Conservation (phyloP, 345 rosid species). For the Jatropha curcas region DNA sequence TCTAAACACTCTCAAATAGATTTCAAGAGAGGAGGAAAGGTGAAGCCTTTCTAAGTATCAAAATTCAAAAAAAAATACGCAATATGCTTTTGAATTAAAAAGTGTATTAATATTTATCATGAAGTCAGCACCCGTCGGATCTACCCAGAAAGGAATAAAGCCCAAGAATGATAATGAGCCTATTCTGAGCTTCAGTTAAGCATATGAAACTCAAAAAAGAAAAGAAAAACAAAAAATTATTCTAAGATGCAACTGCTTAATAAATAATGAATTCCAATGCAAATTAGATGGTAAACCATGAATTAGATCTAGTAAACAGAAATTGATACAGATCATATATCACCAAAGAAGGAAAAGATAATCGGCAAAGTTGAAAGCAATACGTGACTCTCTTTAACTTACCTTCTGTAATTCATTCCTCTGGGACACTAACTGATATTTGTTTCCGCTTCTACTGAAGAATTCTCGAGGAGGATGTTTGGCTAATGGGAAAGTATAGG, state of each 20-base stretch:
- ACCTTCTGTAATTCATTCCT: constrained; percentile 25
- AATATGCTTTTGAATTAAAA: not conserved
- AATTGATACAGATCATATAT: not conserved
- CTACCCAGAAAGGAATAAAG: not conserved
- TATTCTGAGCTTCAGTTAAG: not conserved
- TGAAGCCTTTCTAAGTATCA: not conserved
- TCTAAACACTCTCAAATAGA: too few relatives aligned
- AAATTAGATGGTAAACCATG: not conserved
- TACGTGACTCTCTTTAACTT: not conserved
- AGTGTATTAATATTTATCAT: not conserved
- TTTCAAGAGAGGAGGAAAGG: not conserved
- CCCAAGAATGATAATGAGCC: not conserved
- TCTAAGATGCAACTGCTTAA: not conserved
- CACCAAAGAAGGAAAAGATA: not conserved
- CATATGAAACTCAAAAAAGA: not conserved
- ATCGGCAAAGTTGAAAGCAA: not conserved
- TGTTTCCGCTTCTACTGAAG: not conserved
- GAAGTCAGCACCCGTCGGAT: not conserved
- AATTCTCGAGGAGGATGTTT: not conserved
- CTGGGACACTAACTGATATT: not conserved
- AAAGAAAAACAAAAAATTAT: not conserved
- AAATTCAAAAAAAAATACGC: not conserved
- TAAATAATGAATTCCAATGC: not conserved
- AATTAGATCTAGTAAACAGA: not conserved
- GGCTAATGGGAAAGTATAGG: not conserved